Conservation (phyloP, 371 early-diverging fungal genomes). For the Syncephalastrum sp. region DNA sequence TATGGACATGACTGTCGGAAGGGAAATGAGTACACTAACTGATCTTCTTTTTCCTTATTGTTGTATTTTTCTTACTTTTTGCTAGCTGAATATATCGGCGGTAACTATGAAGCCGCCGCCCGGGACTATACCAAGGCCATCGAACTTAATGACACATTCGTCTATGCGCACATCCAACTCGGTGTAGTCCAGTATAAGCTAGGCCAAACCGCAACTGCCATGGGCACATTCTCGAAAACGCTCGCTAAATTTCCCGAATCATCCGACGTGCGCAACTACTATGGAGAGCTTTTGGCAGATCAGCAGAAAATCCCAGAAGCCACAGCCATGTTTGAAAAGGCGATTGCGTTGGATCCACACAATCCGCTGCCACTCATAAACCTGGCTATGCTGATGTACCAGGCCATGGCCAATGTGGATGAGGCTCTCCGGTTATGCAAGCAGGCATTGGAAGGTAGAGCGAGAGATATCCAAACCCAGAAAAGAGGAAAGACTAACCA, state of each 20-base stretch:
- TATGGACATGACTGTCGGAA: neutral
- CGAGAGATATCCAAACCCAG: neutral
- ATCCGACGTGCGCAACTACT: constrained; percentile 94
- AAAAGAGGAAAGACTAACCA: too few relatives aligned
- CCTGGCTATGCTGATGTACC: constrained; percentile 88
- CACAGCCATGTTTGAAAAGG: constrained; percentile 73
- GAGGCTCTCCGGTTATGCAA: constrained; percentile 77
- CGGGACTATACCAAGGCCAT: constrained; percentile 84
- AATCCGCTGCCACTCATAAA: constrained; percentile 94
- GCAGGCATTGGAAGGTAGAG: constrained; percentile 72
- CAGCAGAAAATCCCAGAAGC: constrained; percentile 81
- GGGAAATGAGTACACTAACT: neutral
- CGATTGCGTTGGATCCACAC: constrained; percentile 67
- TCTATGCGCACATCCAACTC: constrained; percentile 92
- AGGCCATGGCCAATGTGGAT: constrained; percentile 72
- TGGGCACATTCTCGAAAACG: constrained; percentile 79
- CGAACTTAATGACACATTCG: constrained; percentile 78
- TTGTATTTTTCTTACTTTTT: too few relatives aligned
- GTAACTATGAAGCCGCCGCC: constrained; percentile 76
- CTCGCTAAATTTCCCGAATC: constrained; percentile 76
- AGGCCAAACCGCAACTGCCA: constrained; percentile 69
- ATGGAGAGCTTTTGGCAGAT: constrained; percentile 92
- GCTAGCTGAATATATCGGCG: constrained; percentile 69
- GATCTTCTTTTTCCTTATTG: neutral
- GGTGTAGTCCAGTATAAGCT: constrained; percentile 91